phyloP scores from a whole-genome alignment of 768 basidiomycete genomes.

The Lentinus brumalis region DNA sequence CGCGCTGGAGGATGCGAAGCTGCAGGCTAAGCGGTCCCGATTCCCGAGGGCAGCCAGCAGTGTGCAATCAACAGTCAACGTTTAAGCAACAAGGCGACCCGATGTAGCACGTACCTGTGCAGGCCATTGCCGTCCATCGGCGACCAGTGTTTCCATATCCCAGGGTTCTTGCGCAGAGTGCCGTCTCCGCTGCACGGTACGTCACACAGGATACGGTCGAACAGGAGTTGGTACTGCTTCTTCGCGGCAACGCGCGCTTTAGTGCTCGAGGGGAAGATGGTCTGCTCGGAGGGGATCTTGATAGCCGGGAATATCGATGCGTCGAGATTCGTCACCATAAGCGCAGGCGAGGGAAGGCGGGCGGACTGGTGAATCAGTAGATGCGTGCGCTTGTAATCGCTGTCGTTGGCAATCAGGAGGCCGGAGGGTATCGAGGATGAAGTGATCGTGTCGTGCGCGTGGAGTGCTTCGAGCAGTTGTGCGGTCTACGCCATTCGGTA shows the following conservation, averaged over 20 bases:
- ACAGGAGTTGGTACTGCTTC: slow-evolving; percentile 59
- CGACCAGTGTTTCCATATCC: slow-evolving; percentile 94
- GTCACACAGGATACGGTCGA: slow-evolving; percentile 94
- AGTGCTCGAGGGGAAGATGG: slow-evolving; percentile 35
- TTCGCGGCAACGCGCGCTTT: slow-evolving; percentile 36
- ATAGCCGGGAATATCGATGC: slow-evolving; percentile 83
- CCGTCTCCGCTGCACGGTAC: slow-evolving; percentile 99
- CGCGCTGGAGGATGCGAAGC: slow-evolving; percentile 87
- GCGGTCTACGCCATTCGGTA: slow-evolving; percentile 61
- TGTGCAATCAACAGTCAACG: not conserved
- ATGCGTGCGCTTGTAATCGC: slow-evolving; percentile 91
- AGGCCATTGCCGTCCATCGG: slow-evolving; percentile 88
- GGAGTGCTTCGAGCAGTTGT: slow-evolving; percentile 93
- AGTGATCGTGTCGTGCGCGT: slow-evolving; percentile 69
- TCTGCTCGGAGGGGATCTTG: slow-evolving; percentile 41
- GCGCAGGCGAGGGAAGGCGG: slow-evolving; percentile 84
- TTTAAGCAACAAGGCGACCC: not conserved
- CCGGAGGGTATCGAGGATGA: slow-evolving; percentile 76
- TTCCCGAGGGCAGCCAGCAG: not conserved
- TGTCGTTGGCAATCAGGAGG: slow-evolving; percentile 93
- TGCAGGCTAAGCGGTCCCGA: slow-evolving; percentile 63
- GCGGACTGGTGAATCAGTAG: slow-evolving; percentile 98
- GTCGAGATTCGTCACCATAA: slow-evolving; percentile 96
- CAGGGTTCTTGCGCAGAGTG: slow-evolving; percentile 90
- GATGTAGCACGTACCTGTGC: slow-evolving; percentile 61